Evolutionary conservation across 352 stramenopile species (phyloP).

Genomic region (Peronospora belbahrii): DNA sequence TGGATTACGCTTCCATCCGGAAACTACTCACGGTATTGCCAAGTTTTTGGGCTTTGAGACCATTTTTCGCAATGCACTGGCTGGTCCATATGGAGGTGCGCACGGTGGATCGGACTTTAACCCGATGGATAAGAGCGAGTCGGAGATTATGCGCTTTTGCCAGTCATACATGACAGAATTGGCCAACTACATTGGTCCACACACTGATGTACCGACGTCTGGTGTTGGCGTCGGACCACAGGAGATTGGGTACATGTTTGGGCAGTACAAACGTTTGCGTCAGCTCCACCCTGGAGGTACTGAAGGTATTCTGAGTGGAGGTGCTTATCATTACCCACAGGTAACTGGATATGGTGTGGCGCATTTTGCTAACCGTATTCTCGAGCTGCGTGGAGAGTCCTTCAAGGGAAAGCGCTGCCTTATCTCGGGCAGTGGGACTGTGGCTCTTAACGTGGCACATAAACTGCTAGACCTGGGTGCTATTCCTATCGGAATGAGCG

Average conservation of each 20-base stretch:
- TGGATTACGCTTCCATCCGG: constrained; percentile 90
- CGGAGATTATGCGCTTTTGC: constrained; percentile 97
- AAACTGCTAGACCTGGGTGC: constrained; percentile 94
- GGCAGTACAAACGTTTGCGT: constrained; percentile 95
- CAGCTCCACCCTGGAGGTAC: constrained; percentile 73
- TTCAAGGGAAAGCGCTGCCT: constrained; percentile 95
- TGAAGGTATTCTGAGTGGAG: constrained; percentile 86
- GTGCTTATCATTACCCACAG: constrained; percentile 85
- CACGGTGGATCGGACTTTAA: constrained; percentile 96
- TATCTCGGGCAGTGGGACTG: constrained; percentile 92
- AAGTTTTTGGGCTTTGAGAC: constrained; percentile 93
- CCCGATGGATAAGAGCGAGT: constrained; percentile 94
- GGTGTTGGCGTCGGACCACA: constrained; percentile 90
- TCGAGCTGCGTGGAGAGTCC: constrained; percentile 88
- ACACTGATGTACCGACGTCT: constrained; percentile 92
- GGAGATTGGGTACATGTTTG: constrained; percentile 96
- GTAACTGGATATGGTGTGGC: constrained; percentile 90
- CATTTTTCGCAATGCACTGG: constrained; percentile 94
- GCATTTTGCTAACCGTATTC: constrained; percentile 92
- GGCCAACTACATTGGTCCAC: constrained; percentile 95
- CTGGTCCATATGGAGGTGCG: constrained; percentile 60
- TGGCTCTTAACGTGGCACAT: constrained; percentile 89
- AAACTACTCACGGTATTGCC: constrained; percentile 84
- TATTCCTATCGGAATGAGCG: constrained; percentile 93
- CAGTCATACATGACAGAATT: constrained; percentile 98